Percentiles rank a stretch among this genome's conserved stretches.
Conservation (phyloP, 345 rosid genomes). For the Excoecaria agallocha region DNA sequence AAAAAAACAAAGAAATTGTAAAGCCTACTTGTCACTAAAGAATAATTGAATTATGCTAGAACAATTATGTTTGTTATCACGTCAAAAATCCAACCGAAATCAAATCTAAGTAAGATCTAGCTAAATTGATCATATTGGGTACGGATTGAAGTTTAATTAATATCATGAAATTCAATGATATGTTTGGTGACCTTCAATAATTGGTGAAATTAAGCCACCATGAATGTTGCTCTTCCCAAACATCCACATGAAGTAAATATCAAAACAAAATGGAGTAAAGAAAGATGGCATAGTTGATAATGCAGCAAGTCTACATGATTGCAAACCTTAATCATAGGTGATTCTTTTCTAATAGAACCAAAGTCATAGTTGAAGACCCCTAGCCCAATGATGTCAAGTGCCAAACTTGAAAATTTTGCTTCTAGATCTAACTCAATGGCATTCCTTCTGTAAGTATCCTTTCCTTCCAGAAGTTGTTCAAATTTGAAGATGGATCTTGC, state of each 20-base stretch:
- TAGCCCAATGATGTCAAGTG: conserved; percentile 94
- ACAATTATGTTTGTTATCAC: not conserved
- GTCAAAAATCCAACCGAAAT: not conserved
- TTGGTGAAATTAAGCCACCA: not conserved
- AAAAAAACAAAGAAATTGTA: not conserved
- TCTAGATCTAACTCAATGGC: conserved; percentile 75
- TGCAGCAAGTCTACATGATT: not conserved
- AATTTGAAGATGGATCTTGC: conserved; percentile 65
- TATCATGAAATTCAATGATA: not conserved
- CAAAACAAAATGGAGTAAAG: too few relatives aligned
- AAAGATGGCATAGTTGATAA: not conserved
- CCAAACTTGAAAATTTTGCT: conserved; percentile 90
- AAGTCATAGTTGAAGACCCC: conserved; percentile 92
- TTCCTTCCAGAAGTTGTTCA: conserved; percentile 61
- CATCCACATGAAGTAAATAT: not conserved
- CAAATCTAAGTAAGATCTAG: not conserved
- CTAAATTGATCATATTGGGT: not conserved
- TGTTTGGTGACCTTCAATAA: not conserved
- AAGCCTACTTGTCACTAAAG: not conserved
- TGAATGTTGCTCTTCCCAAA: not conserved
- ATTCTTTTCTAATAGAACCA: conserved; percentile 89
- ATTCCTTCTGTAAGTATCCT: conserved; percentile 36
- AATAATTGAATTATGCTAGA: not conserved
- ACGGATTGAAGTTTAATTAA: not conserved
- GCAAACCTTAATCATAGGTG: conserved; percentile 86